Percentiles rank a stretch among this genome's conserved stretches.
Conservation (phyloP, 805 yeast genomes). For the Kregervanrija pseudodelftensis region DNA sequence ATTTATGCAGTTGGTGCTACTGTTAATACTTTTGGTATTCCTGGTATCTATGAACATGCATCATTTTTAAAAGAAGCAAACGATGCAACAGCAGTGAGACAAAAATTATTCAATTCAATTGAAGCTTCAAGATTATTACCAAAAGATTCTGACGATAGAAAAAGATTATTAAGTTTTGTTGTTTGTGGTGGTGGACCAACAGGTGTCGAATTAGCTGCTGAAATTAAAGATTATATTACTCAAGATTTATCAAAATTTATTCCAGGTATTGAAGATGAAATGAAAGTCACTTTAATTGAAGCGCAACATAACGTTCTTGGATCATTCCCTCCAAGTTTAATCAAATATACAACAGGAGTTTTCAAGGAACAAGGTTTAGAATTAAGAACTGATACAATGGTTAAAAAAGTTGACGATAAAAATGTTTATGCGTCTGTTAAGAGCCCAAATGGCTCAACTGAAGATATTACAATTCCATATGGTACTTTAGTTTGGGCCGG, state of each 20-base stretch:
- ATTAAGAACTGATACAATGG: constrained; percentile 79
- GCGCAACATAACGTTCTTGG: constrained; percentile 84
- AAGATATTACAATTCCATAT: constrained; percentile 60
- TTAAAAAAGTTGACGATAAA: constrained; percentile 71
- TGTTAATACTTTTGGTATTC: constrained; percentile 90
- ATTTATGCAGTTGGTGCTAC: constrained; percentile 94
- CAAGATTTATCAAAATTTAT: constrained; percentile 87
- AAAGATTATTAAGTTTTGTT: constrained; percentile 77
- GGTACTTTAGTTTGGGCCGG: constrained; percentile 97
- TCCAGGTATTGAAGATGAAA: constrained; percentile 77
- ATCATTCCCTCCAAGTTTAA: constrained; percentile 62
- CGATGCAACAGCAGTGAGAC: constrained; percentile 80
- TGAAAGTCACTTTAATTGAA: constrained; percentile 79
- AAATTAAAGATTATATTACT: constrained; percentile 86
- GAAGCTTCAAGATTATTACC: constrained; percentile 84
- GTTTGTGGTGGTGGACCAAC: constrained; percentile 99
- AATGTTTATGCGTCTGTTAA: constrained; percentile 65
- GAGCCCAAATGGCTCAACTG: constrained; percentile 57
- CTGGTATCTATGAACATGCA: constrained; percentile 87
- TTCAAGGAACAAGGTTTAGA: constrained; percentile 62
- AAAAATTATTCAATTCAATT: constrained; percentile 75
- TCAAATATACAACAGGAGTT: constrained; percentile 73
- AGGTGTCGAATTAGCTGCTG: constrained; percentile 97
- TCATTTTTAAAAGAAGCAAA: constrained; percentile 84
- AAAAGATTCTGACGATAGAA: constrained; percentile 64